Conservation (phyloP, 192 early-diverging fungal species). For the Rhizophagus prolifer region DNA sequence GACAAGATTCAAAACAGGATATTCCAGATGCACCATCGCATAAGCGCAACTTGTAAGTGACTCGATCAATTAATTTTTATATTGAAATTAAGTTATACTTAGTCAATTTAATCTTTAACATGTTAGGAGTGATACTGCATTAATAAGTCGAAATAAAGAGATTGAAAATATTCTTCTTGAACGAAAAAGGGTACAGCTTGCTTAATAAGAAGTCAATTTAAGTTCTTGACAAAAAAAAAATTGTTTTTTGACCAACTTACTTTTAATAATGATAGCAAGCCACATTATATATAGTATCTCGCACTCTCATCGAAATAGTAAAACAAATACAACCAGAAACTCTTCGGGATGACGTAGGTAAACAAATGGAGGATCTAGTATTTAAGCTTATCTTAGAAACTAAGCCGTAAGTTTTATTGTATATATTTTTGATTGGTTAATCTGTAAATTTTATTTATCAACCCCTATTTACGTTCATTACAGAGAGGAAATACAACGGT, state of each 20-base stretch:
- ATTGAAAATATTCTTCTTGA: slow-evolving; percentile 59
- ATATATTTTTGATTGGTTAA: neutral
- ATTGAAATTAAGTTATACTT: neutral
- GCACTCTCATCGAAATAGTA: slow-evolving; percentile 85
- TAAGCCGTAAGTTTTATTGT: slow-evolving; percentile 72
- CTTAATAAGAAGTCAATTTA: neutral
- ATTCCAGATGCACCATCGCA: slow-evolving; percentile 33
- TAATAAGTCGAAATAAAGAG: slow-evolving; percentile 45
- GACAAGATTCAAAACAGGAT: slow-evolving; percentile 56
- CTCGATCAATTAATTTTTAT: neutral
- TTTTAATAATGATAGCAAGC: slow-evolving; percentile 20
- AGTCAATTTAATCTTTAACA: neutral
- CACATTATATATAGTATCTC: slow-evolving; percentile 83
- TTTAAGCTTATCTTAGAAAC: slow-evolving; percentile 86
- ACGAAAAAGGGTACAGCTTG: slow-evolving; percentile 55
- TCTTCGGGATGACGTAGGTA: slow-evolving; percentile 79
- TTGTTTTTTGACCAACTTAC: neutral
- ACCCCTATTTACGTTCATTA: neutral
- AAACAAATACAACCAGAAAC: slow-evolving; percentile 67
- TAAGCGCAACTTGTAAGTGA: slow-evolving; percentile 17
- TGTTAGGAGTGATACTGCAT: slow-evolving; percentile 30
- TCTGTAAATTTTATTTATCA: neutral
- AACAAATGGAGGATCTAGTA: slow-evolving; percentile 88
- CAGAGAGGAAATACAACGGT: slow-evolving; percentile 67
- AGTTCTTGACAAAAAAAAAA: neutral